phyloP scores from a whole-genome alignment of 257 asterid species.

The Coffea eugenioides region DNA sequence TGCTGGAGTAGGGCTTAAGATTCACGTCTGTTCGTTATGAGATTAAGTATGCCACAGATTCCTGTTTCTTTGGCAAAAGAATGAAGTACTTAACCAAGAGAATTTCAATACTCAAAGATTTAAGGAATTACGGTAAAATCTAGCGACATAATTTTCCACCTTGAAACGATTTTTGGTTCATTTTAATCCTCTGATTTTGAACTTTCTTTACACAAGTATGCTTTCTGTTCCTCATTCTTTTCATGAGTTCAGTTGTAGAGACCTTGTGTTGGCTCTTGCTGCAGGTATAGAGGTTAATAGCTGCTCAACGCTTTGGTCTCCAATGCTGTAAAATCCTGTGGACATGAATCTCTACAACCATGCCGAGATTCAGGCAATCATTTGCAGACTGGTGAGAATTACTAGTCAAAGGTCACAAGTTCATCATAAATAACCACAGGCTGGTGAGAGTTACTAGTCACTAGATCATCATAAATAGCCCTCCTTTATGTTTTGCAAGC shows the following conservation, averaged over 20 bases:
- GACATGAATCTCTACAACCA: background rate
- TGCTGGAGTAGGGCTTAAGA: background rate
- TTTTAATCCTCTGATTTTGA: background rate
- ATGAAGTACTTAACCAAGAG: background rate
- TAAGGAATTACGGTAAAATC: background rate
- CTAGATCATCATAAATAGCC: too few species aligned
- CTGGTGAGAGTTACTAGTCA: too few species aligned
- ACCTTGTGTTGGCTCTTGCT: too few species aligned
- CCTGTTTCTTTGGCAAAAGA: background rate
- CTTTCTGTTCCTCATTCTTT: background rate
- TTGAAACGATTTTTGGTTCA: too few species aligned
- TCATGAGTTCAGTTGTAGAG: background rate
- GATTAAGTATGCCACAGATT: background rate
- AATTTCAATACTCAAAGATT: too few species aligned
- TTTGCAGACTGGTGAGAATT: background rate
- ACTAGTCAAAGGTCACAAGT: background rate
- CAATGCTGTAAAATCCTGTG: background rate
- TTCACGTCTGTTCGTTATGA: background rate
- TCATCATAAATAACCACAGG: background rate
- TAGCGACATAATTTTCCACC: too few species aligned
- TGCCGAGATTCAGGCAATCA: background rate
- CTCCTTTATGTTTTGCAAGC: background rate
- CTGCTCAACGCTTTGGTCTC: background rate
- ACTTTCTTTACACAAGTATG: background rate
- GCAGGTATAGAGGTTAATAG: background rate